Conservation (phyloP, 306 rosid species). For the Argentina anserina region DNA sequence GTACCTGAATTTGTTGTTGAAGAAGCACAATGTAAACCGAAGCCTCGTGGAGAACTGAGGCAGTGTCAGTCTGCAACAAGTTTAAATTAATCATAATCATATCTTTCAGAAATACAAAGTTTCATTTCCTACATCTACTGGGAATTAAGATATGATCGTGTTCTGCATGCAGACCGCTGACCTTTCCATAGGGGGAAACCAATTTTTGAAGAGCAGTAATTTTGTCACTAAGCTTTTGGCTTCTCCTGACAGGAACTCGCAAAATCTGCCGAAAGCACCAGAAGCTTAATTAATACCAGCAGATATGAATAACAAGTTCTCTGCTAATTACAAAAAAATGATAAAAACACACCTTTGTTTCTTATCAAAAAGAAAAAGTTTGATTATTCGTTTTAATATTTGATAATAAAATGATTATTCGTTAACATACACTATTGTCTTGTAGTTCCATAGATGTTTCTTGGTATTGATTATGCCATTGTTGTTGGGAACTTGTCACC, state of each 20-base stretch:
- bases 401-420: too few relatives aligned
- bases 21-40: conserved; percentile 54
- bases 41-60: conserved; percentile 87
- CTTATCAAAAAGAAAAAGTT: too few relatives aligned
- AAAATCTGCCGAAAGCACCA: conserved; percentile 19
- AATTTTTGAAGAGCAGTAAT: conserved; percentile 65
- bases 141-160: background rate
- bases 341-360: too few relatives aligned
- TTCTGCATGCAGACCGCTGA: conserved; percentile 1
- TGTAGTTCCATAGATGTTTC: conserved; percentile 23
- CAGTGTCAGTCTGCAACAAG: conserved; percentile 61
- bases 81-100: background rate
- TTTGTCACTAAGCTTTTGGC: conserved; percentile 69
- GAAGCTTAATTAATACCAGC: conserved; percentile 10
- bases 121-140: background rate
- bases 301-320: background rate
- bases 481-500: conserved; percentile 29
- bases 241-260: conserved; percentile 40
- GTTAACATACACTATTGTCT: conserved; percentile 19
- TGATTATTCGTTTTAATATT: too few relatives aligned
- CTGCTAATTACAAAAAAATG: too few relatives aligned
- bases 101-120: background rate
- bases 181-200: conserved; percentile 91
- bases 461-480: conserved; percentile 22
- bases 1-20: conserved; percentile 62